These are phyloP conservation scores for Beauveria scarabaeidicola DNA, from an alignment of 2,329 filamentous ascomycete species.

Conservation along the genomic window DNA sequence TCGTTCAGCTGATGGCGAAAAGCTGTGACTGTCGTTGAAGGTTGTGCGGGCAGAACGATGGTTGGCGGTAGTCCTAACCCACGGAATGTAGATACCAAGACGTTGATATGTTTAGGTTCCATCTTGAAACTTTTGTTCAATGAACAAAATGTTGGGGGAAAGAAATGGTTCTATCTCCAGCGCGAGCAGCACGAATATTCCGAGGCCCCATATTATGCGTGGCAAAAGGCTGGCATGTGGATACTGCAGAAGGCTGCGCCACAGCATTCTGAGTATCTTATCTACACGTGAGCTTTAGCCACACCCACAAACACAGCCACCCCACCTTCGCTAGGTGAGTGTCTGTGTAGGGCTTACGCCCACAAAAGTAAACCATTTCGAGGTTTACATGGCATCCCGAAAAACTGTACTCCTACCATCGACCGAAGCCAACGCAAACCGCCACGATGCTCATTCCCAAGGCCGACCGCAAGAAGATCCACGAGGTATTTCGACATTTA, in stretches of 20 bases:
- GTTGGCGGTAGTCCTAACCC: conserved; percentile 79
- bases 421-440: conserved; percentile 37
- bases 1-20: conserved; percentile 55
- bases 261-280: conserved; percentile 13
- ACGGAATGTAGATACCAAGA: conserved; percentile 76
- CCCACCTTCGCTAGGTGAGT: conserved; percentile 28
- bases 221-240: not conserved
- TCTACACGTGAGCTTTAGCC: conserved; percentile 25
- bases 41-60: conserved; percentile 63
- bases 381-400: conserved; percentile 28
- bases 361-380: conserved; percentile 39
- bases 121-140: conserved; percentile 30
- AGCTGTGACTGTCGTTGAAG: conserved; percentile 56
- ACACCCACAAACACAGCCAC: conserved; percentile 21
- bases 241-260: not conserved
- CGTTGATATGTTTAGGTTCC: conserved; percentile 56
- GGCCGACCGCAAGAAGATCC: conserved; percentile 99
- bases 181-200: not conserved
- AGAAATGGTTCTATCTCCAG: not conserved
- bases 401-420: conserved; percentile 42
- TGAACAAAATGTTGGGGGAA: not conserved
- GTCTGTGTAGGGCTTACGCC: conserved; percentile 33
- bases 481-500: conserved; percentile 51
- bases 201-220: not conserved
- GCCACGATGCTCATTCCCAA: conserved; percentile 96